phyloP scores from a whole-genome alignment of 2,329 filamentous ascomycete genomes.

The Nannizzia gypsea region DNA sequence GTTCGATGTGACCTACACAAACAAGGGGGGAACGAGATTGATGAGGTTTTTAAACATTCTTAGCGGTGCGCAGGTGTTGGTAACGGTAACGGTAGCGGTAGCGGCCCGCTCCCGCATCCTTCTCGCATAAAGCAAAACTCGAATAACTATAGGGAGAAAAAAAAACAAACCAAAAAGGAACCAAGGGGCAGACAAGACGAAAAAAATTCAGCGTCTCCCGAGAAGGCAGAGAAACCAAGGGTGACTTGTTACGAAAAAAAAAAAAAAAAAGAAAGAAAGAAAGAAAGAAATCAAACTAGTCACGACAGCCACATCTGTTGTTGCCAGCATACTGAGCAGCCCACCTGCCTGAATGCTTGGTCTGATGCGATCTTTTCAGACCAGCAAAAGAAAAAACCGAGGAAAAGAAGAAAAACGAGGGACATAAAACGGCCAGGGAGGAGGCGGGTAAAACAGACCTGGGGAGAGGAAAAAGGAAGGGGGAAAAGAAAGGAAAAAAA shows the following conservation, averaged over 20 bases:
- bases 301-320: too few species aligned
- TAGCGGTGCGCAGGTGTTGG: slow-evolving; percentile 2
- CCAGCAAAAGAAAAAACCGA: background rate
- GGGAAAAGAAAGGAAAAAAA: background rate
- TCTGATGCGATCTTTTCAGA: background rate
- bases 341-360: background rate
- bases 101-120: slow-evolving; percentile 6
- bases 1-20: background rate
- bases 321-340: background rate
- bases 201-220: background rate
- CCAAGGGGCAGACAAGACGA: background rate
- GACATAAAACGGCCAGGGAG: background rate
- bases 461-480: too few species aligned
- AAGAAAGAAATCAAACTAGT: too few species aligned
- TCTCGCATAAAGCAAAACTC: slow-evolving; percentile 3
- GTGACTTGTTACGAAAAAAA: background rate
- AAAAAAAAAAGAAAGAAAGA: background rate
- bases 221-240: background rate
- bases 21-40: background rate
- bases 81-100: slow-evolving; percentile 7
- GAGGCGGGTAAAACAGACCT: too few species aligned
- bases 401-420: background rate
- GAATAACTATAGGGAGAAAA: background rate
- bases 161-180: background rate
- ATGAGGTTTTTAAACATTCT: slow-evolving; percentile 5